Evolutionary conservation across 768 basidiomycete species (phyloP), one percentile per base, ranked within the genome.

Genomic region (Mycena filopes): DNA sequence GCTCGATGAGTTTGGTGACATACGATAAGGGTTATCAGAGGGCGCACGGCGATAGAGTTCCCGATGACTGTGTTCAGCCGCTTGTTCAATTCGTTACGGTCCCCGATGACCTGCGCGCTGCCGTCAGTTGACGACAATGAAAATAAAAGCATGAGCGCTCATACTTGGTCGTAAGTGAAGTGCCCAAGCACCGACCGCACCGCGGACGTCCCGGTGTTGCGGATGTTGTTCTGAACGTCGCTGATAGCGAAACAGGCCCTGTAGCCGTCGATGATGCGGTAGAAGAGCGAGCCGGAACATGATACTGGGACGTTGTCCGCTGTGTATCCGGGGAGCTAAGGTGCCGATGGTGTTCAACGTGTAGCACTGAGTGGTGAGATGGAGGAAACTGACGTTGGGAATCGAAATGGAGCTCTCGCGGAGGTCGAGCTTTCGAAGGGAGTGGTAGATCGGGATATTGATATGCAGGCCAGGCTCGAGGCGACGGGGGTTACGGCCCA

Each of bases 231-330:
- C 49, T 81, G 75, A 18, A 86, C 83, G 58, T 86, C 77, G 61
- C 82, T 81, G 0, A 87, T 82, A 23, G 75, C 77, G 70, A 86
- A 87, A 64, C 83, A 85, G 0, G 86, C 85, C 75, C 83, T 81
- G 75, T 87, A 87, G 46, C 83, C 82, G 63, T 87, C 80, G 0
- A 71, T 72, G 31, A 87, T 81, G 9, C 84, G 81, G 72, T 80
- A 87, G 73, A 87, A 87, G 0, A 87, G 76, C 1, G 85, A 86
- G 15, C 86, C 86, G 3, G 86, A 86, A 47, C 82, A 80, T 7
- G 79, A 71, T 5, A 87, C 83, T 7, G 86, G 86, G 2, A 87
- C 85, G 57, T 78, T 79, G 59, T 79, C 77, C 1, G 77, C 69
- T 1, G 78, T 79, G 68, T 80, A 79, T 28, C 74, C 77, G 21